phyloP scores from a whole-genome alignment of 192 early-diverging fungal genomes.

The Cetraspora pellucida region DNA sequence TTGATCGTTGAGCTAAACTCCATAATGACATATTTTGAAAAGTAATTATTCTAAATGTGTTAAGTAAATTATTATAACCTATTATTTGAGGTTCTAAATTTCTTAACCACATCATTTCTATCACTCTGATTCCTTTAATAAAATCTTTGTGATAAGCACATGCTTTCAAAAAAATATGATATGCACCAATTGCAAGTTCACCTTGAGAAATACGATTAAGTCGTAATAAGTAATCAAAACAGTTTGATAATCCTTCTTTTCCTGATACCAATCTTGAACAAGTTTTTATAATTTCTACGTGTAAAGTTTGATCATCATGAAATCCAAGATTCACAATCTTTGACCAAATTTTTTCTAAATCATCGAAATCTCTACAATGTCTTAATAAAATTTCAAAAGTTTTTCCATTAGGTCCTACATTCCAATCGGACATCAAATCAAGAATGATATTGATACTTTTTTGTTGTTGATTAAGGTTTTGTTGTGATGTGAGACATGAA shows the following conservation, averaged over 20 bases:
- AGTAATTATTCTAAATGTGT: not conserved
- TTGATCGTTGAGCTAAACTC: not conserved
- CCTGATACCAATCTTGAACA: not conserved
- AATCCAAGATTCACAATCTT: not conserved
- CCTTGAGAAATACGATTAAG: not conserved
- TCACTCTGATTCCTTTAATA: not conserved
- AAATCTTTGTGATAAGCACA: slow-evolving; percentile 5
- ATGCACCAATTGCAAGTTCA: not conserved
- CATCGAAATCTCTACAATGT: not conserved
- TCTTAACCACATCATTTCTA: slow-evolving; percentile 23
- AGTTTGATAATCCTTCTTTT: slow-evolving; percentile 7
- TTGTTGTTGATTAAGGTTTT: not conserved
- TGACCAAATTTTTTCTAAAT: slow-evolving; percentile 19
- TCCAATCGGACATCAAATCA: slow-evolving; percentile 8
- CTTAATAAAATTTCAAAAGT: slow-evolving; percentile 24
- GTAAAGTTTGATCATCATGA: not conserved
- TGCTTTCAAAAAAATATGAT: slow-evolving; percentile 12
- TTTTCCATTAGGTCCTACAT: slow-evolving; percentile 8
- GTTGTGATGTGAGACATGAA: not conserved
- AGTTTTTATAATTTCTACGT: slow-evolving; percentile 14
- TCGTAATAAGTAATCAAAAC: slow-evolving; percentile 29
- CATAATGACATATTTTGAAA: not conserved
- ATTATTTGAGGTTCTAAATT: slow-evolving; percentile 11
- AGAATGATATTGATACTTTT: not conserved
- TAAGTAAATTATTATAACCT: slow-evolving; percentile 19